Evolutionary conservation across 768 basidiomycete species (phyloP).

Genomic region (Pisolithus albus): DNA sequence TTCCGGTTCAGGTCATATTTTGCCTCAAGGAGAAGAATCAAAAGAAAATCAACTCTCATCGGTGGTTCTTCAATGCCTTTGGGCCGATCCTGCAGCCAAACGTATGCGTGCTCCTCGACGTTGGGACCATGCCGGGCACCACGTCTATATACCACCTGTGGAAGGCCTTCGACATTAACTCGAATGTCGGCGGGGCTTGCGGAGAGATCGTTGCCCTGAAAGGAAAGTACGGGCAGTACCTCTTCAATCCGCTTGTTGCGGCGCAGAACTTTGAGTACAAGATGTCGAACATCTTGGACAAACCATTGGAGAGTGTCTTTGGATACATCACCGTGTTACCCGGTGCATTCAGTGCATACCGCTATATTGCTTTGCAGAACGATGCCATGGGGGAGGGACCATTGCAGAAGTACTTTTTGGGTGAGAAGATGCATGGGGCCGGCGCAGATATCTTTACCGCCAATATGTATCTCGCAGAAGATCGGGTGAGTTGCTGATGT

Average conservation of each 20-base stretch:
- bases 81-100: slow-evolving; percentile 79
- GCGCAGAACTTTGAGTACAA: slow-evolving; percentile 95
- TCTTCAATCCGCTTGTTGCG: slow-evolving; percentile 82
- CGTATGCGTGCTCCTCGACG: slow-evolving; percentile 88
- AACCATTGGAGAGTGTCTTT: slow-evolving; percentile 83
- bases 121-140: slow-evolving; percentile 79
- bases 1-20: slow-evolving; percentile 91
- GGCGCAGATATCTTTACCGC: slow-evolving; percentile 90
- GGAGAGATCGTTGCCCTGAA: slow-evolving; percentile 95
- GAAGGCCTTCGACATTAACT: slow-evolving; percentile 93
- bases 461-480: slow-evolving; percentile 95
- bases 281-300: slow-evolving; percentile 90
- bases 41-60: slow-evolving; percentile 93
- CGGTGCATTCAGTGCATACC: slow-evolving; percentile 87
- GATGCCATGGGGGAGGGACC: slow-evolving; percentile 79
- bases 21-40: slow-evolving; percentile 90
- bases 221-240: slow-evolving; percentile 70
- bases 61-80: slow-evolving; percentile 94
- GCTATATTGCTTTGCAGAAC: slow-evolving; percentile 89
- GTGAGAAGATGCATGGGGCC: slow-evolving; percentile 89
- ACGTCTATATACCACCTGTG: slow-evolving; percentile 88
- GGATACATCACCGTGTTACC: slow-evolving; percentile 94
- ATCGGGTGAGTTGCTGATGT: slow-evolving; percentile 44
- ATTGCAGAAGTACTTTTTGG: slow-evolving; percentile 92
- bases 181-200: slow-evolving; percentile 87